These are phyloP conservation scores for Ceratocystis cacaofunesta DNA, from an alignment of 2,329 filamentous ascomycete genomes.

Conservation along the genomic window DNA sequence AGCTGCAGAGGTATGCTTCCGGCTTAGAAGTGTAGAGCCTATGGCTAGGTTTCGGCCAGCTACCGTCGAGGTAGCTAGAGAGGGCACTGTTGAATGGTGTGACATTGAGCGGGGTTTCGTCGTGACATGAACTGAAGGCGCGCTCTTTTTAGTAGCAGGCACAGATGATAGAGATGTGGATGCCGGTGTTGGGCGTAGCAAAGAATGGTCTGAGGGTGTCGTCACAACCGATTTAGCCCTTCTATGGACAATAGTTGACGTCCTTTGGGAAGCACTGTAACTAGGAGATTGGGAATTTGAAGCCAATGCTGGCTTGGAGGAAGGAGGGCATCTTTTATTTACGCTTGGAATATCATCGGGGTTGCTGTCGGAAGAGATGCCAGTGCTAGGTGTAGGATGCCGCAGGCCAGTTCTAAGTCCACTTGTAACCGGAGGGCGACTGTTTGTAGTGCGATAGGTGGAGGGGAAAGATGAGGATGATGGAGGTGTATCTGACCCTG, in stretches of 20 bases:
- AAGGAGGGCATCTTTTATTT: constrained; percentile 23
- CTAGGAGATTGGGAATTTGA: not conserved
- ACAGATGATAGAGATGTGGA: not conserved
- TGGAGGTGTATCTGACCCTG: not conserved
- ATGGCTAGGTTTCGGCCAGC: not conserved
- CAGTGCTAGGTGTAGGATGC: constrained; percentile 11
- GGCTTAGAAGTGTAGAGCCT: not conserved
- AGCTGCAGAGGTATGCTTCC: not conserved
- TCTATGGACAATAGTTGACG: constrained; percentile 1
- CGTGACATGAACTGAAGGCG: not conserved
- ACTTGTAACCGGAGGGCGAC: not conserved
- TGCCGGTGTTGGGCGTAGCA: not conserved
- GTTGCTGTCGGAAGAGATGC: not conserved
- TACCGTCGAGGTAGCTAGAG: not conserved
- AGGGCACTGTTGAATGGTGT: constrained; percentile 5
- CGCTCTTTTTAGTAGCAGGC: not conserved
- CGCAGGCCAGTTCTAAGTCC: not conserved
- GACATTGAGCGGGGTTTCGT: constrained; percentile 21
- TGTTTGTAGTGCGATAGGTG: not conserved
- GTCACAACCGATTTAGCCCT: constrained; percentile 9
- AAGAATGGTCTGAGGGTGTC: not conserved
- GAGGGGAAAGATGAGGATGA: not conserved
- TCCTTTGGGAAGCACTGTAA: not conserved
- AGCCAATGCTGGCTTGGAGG: constrained; percentile 18
- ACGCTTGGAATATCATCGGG: not conserved